Percentiles rank a stretch among this genome's conserved stretches.
Evolutionary conservation across 139 green algal species (phyloP).

Genomic region (Tetraselmis chui): DNA sequence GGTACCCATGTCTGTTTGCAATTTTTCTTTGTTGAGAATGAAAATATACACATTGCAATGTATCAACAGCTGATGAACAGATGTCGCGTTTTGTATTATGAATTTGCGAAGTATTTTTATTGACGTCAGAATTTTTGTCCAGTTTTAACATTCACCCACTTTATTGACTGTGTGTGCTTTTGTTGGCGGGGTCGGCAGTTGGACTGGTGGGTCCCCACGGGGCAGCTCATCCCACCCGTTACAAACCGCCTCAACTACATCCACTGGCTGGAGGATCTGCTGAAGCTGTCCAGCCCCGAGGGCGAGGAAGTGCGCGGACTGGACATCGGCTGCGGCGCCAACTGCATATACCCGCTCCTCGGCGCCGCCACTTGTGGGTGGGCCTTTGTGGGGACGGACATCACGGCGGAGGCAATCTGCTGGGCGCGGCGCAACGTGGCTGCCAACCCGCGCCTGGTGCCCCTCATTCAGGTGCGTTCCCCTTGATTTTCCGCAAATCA

Average conservation of each 20-base stretch:
- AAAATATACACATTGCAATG: too few species aligned
- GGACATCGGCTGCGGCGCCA: slow-evolving; percentile 89
- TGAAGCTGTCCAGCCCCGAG: slow-evolving; percentile 52
- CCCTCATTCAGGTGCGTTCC: slow-evolving; percentile 54
- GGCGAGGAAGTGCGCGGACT: slow-evolving; percentile 46
- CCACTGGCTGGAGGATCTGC: slow-evolving; percentile 83
- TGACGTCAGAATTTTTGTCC: too few species aligned
- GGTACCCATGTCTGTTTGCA: too few species aligned
- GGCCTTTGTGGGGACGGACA: slow-evolving; percentile 76
- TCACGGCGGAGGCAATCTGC: slow-evolving; percentile 48
- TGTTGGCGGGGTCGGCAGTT: slow-evolving; percentile 63
- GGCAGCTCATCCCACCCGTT: slow-evolving; percentile 74
- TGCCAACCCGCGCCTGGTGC: slow-evolving; percentile 58
- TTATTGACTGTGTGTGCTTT: too few species aligned
- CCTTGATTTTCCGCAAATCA: not conserved
- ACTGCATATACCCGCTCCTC: slow-evolving; percentile 90
- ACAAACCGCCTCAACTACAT: slow-evolving; percentile 89
- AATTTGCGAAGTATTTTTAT: slow-evolving; percentile 39
- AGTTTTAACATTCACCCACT: too few species aligned
- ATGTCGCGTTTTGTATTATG: not conserved
- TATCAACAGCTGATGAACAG: not conserved
- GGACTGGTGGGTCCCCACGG: slow-evolving; percentile 63
- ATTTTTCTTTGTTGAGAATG: too few species aligned
- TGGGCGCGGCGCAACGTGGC: slow-evolving; percentile 45
- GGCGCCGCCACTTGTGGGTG: slow-evolving; percentile 74